Evolutionary conservation across 306 rosid genomes (phyloP), one percentile per base, ranked within the genome.

Genomic region (Citrullus mucosospermus): DNA sequence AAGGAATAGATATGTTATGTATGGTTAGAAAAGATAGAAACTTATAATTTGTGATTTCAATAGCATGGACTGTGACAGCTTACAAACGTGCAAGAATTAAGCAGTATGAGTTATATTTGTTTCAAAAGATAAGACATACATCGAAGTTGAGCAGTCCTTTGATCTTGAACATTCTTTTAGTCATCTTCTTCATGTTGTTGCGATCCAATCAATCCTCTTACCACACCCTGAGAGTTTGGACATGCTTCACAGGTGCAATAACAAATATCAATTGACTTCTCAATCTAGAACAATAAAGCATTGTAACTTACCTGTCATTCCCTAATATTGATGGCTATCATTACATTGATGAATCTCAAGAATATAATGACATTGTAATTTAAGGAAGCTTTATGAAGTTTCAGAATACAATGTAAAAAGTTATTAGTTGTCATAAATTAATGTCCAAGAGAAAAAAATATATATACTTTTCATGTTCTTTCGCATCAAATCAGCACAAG

Each of bases 131-230:
- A 15, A 15, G 30, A 2, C 20, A 53, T 50, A 32, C 46, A 73
- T 73, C 32, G 60, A 51, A 30, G 44, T 32, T 32, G 16, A 72
- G 1, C 61, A 73, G 54, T 73, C 60, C 46, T 30, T 73, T 51
- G 57, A 13, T 73, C 61, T 73, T 51, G 78, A 61, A 73, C 61
- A 73, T 73, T 73, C 57, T 25, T 71, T 53, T 51, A 73, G 78
- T 73, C 59, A 25, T 73, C 44, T 50, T 65, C 20, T 16, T 73
- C 77, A 25, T 50, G 59, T 13, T 50, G 22, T 30, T 25, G 28
- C 28, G 12, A 53, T 73, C 78, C 2, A 73, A 73, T 73, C 36
- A 73, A 30, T 36, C 78, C 8, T 38, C 77, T 50, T 16, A 6
- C 30, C 17, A 25, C 53, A 70, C 13, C 43, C 14, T 32, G 46